phyloP scores from a whole-genome alignment of 2,329 filamentous ascomycete species.

The Erysiphe neolycopersici region DNA sequence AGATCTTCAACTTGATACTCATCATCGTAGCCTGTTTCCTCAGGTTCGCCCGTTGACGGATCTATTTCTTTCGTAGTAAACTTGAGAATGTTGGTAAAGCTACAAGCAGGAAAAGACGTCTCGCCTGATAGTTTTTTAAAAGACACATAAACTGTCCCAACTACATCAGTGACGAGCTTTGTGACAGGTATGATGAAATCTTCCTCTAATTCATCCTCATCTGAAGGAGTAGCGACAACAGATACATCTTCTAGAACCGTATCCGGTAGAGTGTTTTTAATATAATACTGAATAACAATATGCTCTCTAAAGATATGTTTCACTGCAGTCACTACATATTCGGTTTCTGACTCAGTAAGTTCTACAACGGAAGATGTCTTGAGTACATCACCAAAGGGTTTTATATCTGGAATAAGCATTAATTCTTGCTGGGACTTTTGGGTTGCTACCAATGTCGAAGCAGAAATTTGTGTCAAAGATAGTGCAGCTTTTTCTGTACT shows the following conservation, averaged over 20 bases:
- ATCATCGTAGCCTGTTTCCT: slow-evolving; percentile 82
- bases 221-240: slow-evolving; percentile 50
- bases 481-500: slow-evolving; percentile 46
- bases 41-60: slow-evolving; percentile 72
- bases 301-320: slow-evolving; percentile 98
- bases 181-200: slow-evolving; percentile 83
- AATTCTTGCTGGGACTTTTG: slow-evolving; percentile 79
- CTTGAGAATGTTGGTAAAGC: slow-evolving; percentile 79
- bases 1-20: slow-evolving; percentile 94
- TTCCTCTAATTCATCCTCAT: slow-evolving; percentile 66
- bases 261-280: slow-evolving; percentile 88
- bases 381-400: slow-evolving; percentile 66
- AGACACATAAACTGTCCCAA: slow-evolving; percentile 81
- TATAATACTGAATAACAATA: slow-evolving; percentile 81
- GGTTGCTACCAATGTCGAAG: slow-evolving; percentile 51
- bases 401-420: slow-evolving; percentile 70
- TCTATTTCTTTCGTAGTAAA: slow-evolving; percentile 98
- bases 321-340: slow-evolving; percentile 79
- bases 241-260: slow-evolving; percentile 79
- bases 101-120: slow-evolving; percentile 47
- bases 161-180: slow-evolving; percentile 57
- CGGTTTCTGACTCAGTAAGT: slow-evolving; percentile 87
- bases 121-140: slow-evolving; percentile 67
- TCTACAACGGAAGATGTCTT: slow-evolving; percentile 73
- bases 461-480: slow-evolving; percentile 44